Evolutionary conservation across 2,329 filamentous ascomycete genomes (phyloP).

Genomic region (Phoma herbarum): DNA sequence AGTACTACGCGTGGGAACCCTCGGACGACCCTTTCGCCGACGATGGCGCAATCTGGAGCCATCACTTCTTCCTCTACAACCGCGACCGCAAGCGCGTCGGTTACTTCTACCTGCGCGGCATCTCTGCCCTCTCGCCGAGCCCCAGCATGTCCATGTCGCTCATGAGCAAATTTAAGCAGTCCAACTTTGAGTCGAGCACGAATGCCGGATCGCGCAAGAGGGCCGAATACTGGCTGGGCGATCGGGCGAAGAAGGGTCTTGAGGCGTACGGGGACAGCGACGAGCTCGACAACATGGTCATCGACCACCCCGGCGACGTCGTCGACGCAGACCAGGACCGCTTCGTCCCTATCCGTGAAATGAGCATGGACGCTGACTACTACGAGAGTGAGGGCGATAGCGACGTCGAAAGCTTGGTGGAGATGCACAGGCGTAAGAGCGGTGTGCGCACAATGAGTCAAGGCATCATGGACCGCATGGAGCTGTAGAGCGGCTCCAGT

Average conservation of each 20-base stretch:
- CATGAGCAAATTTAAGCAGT: constrained; percentile 50
- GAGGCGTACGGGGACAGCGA: constrained; percentile 57
- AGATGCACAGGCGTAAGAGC: constrained; percentile 50
- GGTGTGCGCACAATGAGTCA: constrained; percentile 62
- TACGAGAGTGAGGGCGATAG: constrained; percentile 45
- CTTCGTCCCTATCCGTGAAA: constrained; percentile 40
- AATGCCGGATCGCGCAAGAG: constrained; percentile 75
- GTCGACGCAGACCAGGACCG: constrained; percentile 53
- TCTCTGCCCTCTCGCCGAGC: constrained; percentile 76
- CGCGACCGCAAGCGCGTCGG: constrained; percentile 89
- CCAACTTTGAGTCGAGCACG: constrained; percentile 59
- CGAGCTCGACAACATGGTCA: constrained; percentile 53
- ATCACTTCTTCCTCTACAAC: constrained; percentile 99
- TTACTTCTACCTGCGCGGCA: constrained; percentile 91
- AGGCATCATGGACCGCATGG: constrained; percentile 63
- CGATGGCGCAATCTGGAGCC: constrained; percentile 91
- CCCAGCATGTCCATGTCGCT: constrained; percentile 55
- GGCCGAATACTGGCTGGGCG: constrained; percentile 87
- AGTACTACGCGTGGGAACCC: constrained; percentile 87
- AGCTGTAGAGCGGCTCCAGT: constrained; percentile 51
- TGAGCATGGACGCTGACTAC: constrained; percentile 44
- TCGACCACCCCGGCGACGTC: constrained; percentile 50
- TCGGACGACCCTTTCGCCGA: constrained; percentile 92
- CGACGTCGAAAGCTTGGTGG: constrained; percentile 45
- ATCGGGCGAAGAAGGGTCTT: constrained; percentile 61